Base-by-base conservation (phyloP, 2,329 filamentous ascomycete genomes). In the Tympanopsis confertula region DNA sequence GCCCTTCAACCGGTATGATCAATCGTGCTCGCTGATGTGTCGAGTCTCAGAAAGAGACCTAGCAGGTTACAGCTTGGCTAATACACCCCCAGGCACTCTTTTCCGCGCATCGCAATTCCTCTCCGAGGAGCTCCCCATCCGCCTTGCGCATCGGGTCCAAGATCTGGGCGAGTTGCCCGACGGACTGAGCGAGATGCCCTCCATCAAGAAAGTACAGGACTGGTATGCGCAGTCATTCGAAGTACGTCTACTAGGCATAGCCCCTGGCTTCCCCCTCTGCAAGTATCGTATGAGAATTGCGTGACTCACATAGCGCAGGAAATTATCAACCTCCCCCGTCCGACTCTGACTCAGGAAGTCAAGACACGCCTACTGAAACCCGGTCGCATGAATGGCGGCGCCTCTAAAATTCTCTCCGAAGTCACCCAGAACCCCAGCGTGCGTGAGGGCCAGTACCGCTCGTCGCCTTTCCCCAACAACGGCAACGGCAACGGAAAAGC, bases 221-320 rank as follows among this genome's bases (percentile, higher is more conserved):
- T 98, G 91, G 91, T 98, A 98, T 60, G 91, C 89, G 45, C 91
- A 98, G 66, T 98, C 91, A 37, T 98, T 98, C 54, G 91, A 98
- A 78, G 88, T 94, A 74, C 50, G 73, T 56, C 35, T 39, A 13
- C 26, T 10, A 10, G 24, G 10, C n/a, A 10, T 28, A 28, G 24
- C 10, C 24, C 24, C n/a, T n/a, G n/a, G n/a, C n/a, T 28, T 10
- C 24, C 24, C 24, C n/a, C 24, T n/a, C n/a, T n/a, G n/a, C n/a
- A n/a, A n/a, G n/a, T n/a, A n/a, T n/a, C n/a, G n/a, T n/a, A n/a
- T n/a, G n/a, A n/a, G n/a, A n/a, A n/a, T n/a, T 41, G 47, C 29
- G 53, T 52, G 51, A 55, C 50, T 58, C 49, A 54, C 38, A n/a
- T 36, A 33, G 12, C 30, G 30, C 48, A 89, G 86, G 91, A 98